A percentile compares a stretch with the other conserved stretches of the same genome.
phyloP scores from a whole-genome alignment of 495 filamentous ascomycete species.

The Hypoxylon perforatum region DNA sequence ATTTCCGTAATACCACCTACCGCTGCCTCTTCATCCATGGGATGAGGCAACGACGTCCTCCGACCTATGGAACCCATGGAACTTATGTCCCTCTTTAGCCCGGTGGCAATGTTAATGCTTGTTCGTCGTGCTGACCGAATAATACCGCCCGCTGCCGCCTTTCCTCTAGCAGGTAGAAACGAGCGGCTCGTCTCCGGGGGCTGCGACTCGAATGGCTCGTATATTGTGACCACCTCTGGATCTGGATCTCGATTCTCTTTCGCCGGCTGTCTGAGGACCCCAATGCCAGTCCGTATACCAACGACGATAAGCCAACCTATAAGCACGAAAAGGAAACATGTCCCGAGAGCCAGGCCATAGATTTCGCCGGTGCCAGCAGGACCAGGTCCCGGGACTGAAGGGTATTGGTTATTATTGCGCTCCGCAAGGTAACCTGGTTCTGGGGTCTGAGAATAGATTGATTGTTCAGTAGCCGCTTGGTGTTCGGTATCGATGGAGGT shows the following conservation, averaged over 20 bases:
- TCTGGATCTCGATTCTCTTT: not conserved
- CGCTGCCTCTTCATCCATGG: constrained; percentile 26
- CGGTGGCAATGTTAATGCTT: constrained; percentile 20
- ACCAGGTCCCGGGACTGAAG: constrained; percentile 3
- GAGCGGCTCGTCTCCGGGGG: constrained; percentile 1
- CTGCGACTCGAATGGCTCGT: constrained; percentile 6
- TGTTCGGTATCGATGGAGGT: not conserved
- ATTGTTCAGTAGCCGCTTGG: not conserved
- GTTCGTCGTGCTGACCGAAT: constrained; percentile 19
- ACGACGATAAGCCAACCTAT: constrained; percentile 26
- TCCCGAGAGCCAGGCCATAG: constrained; percentile 24
- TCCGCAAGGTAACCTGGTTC: constrained; percentile 7
- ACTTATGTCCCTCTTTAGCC: constrained; percentile 17
- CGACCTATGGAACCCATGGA: constrained; percentile 14
- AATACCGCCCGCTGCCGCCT: constrained; percentile 11
- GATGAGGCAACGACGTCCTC: not conserved
- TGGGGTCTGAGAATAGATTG: not conserved
- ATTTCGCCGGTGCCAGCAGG: constrained; percentile 20
- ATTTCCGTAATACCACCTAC: not conserved
- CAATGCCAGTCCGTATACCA: constrained; percentile 1
- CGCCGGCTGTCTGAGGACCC: not conserved
- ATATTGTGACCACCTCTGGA: not conserved
- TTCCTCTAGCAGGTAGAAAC: constrained; percentile 22
- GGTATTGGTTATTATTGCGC: not conserved
- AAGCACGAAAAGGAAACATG: constrained; percentile 25